phyloP scores from a whole-genome alignment of 176 grass and related monocot genomes.

The Neostapfia colusana region DNA sequence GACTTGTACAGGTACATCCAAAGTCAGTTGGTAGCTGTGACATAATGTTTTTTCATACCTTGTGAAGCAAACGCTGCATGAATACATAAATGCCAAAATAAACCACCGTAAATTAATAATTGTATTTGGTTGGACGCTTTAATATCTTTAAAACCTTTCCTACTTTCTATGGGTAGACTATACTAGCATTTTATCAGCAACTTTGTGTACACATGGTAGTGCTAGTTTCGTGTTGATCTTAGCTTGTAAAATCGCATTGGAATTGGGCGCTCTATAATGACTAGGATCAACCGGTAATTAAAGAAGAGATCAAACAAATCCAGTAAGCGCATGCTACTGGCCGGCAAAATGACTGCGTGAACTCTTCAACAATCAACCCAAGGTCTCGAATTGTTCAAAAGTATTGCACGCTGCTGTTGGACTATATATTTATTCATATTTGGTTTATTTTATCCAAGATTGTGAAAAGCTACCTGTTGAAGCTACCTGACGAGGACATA shows the following conservation, averaged over 20 bases:
- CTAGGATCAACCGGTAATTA: not conserved
- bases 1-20: not conserved
- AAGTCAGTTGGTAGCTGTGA: not conserved
- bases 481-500: too few species aligned
- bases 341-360: not conserved
- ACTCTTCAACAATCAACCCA: not conserved
- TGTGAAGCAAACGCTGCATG: not conserved
- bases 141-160: not conserved
- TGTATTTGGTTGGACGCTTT: not conserved
- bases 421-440: not conserved
- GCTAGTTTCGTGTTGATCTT: not conserved
- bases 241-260: not conserved
- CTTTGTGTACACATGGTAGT: not conserved
- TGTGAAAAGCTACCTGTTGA: not conserved
- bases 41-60: not conserved
- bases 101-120: too few species aligned
- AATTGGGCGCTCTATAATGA: not conserved
- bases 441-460: conserved; percentile 3
- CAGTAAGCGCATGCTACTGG: not conserved
- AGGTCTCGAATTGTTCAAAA: not conserved
- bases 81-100: not conserved
- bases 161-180: not conserved
- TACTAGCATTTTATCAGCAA: not conserved
- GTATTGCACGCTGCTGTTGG: not conserved
- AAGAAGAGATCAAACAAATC: not conserved